A percentile compares a stretch with the other conserved stretches of the same genome.
phyloP scores from a whole-genome alignment of 2,329 filamentous ascomycete genomes.

The Bisporella sp. region DNA sequence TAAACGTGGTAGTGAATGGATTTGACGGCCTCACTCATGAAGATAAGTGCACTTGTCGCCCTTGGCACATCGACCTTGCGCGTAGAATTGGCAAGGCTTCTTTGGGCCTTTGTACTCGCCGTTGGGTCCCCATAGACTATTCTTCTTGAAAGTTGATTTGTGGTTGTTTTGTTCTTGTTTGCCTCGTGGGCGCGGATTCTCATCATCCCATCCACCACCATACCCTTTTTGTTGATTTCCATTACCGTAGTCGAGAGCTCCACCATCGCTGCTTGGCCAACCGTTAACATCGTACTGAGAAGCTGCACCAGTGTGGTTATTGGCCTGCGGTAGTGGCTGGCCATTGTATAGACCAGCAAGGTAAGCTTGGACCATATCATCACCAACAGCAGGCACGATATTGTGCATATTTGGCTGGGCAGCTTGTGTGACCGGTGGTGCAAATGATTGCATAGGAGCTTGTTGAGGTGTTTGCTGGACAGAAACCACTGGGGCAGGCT shows the following conservation, averaged over 20 bases:
- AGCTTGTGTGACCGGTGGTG: slow-evolving; percentile 6
- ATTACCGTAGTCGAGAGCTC: slow-evolving; percentile 12
- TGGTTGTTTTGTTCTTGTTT: slow-evolving; percentile 1
- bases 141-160: slow-evolving; percentile 7
- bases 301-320: slow-evolving; percentile 4
- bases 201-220: slow-evolving; percentile 15
- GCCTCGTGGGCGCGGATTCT: slow-evolving; percentile 5
- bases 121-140: slow-evolving; percentile 15
- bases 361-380: slow-evolving; percentile 21
- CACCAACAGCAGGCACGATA: slow-evolving; percentile 11
- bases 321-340: slow-evolving; percentile 9
- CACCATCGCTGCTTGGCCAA: slow-evolving; percentile 10
- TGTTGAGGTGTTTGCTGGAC: slow-evolving; percentile 16
- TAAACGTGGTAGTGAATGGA: not conserved
- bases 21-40: slow-evolving; percentile 40
- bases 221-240: slow-evolving; percentile 11
- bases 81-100: slow-evolving; percentile 63
- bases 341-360: slow-evolving; percentile 13
- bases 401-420: slow-evolving; percentile 9
- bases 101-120: slow-evolving; percentile 47
- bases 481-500: slow-evolving; percentile 22
- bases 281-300: slow-evolving; percentile 17
- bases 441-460: not conserved
- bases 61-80: slow-evolving; percentile 64
- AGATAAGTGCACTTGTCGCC: slow-evolving; percentile 69